A percentile compares a stretch with the other conserved stretches of the same genome.
Evolutionary conservation across 2,329 filamentous ascomycete species (phyloP).

Genomic region (Tolypocladium tropicale): DNA sequence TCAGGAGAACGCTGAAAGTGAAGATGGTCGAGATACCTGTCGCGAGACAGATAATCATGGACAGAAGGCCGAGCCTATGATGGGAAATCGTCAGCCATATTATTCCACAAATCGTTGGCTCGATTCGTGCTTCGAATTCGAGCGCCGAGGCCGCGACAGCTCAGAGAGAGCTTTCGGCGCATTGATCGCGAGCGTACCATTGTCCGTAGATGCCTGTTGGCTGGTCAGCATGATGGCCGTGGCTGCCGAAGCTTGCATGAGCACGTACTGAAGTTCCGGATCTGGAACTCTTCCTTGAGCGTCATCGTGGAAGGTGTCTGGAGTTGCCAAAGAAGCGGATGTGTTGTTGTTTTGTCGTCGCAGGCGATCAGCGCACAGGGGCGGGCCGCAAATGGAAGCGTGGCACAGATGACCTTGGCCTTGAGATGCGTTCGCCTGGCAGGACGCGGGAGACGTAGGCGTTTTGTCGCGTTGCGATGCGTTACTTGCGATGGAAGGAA

Average conservation of each 20-base stretch:
- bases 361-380: constrained; percentile 4
- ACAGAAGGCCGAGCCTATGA: constrained; percentile 55
- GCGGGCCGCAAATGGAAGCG: not conserved
- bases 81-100: not conserved
- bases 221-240: constrained; percentile 1
- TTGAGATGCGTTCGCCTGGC: not conserved
- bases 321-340: not conserved
- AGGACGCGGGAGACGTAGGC: not conserved
- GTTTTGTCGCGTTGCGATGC: not conserved
- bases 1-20: constrained; percentile 34
- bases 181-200: constrained; percentile 45
- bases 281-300: constrained; percentile 62
- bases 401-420: not conserved
- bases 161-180: not conserved
- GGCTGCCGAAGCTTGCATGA: not conserved
- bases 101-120: not conserved
- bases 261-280: constrained; percentile 62
- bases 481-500: constrained; percentile 2
- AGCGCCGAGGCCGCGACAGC: not conserved
- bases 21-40: constrained; percentile 61
- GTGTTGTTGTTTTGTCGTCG: constrained; percentile 3
- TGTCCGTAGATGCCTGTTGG: constrained; percentile 59
- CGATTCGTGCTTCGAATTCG: not conserved
- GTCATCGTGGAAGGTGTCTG: constrained; percentile 44
- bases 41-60: constrained; percentile 61